Conservation (phyloP, 1,284 basidiomycete species). For the Heimioporus retisporus region DNA sequence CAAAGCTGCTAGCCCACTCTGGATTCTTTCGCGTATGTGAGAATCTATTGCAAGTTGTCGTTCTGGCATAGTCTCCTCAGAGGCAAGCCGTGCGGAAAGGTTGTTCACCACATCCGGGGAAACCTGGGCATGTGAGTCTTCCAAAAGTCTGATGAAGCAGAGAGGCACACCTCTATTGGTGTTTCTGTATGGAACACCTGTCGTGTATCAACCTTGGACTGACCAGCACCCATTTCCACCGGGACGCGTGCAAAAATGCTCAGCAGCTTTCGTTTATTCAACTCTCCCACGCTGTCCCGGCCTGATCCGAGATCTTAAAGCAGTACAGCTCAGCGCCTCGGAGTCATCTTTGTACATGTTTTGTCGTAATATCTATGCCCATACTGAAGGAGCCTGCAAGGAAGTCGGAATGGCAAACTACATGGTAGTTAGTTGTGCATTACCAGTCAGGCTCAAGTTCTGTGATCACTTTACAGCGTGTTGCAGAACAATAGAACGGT, state of each 20-base stretch:
- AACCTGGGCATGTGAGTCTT: constrained; percentile 58
- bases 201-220: constrained; percentile 65
- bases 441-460: constrained; percentile 73
- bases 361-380: constrained; percentile 59
- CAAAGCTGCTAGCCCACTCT: constrained; percentile 69
- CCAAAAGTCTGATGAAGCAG: constrained; percentile 9
- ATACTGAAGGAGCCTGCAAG: constrained; percentile 57
- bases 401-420: constrained; percentile 9
- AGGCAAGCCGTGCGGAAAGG: constrained; percentile 70
- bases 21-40: constrained; percentile 74
- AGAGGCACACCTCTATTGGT: constrained; percentile 66
- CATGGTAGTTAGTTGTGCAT: constrained; percentile 14
- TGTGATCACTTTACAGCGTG: constrained; percentile 54
- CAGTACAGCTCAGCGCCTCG: not conserved
- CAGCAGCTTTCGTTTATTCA: constrained; percentile 30
- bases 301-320: not conserved
- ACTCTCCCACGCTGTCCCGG: constrained; percentile 10
- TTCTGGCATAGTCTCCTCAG: constrained; percentile 67
- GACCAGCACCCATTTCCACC: constrained; percentile 68
- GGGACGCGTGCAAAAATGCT: constrained; percentile 3
- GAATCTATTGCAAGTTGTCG: constrained; percentile 79
- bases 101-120: constrained; percentile 81
- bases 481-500: no score
- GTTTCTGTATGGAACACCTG: constrained; percentile 72
- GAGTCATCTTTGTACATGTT: constrained; percentile 19